Conservation (phyloP, 345 rosid species). For the Psidium friedrichsthalianum region DNA sequence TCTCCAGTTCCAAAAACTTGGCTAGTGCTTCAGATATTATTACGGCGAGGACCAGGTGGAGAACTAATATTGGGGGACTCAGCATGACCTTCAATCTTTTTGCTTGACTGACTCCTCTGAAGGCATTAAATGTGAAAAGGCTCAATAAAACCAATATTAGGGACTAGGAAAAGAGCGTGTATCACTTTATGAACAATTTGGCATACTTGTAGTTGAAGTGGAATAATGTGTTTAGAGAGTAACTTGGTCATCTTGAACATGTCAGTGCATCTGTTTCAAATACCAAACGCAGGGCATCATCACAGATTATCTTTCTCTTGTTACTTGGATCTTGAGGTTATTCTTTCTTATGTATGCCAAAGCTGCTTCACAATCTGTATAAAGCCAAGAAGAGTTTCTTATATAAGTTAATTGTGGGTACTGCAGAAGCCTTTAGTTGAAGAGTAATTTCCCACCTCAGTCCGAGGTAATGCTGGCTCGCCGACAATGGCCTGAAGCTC, state of each 20-base stretch:
- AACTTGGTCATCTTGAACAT: conserved; percentile 99
- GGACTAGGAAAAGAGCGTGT: neutral
- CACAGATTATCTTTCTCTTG: conserved; percentile 94
- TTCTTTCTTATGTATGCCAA: conserved; percentile 94
- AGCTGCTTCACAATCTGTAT: conserved; percentile 87
- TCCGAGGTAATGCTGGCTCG: conserved; percentile 90
- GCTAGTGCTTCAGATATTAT: conserved; percentile 72
- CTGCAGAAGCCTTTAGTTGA: neutral
- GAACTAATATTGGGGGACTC: conserved; percentile 37
- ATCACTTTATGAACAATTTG: neutral
- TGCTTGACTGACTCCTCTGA: conserved; percentile 73
- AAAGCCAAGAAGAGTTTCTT: neutral
- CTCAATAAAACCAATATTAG: neutral
- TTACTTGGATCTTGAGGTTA: conserved; percentile 98
- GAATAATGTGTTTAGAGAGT: conserved; percentile 79
- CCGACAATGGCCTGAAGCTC: conserved; percentile 90
- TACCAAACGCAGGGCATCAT: conserved; percentile 78
- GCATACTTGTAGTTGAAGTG: conserved; percentile 73
- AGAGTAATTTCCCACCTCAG: conserved; percentile 43
- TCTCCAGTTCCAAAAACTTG: conserved; percentile 57
- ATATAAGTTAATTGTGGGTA: neutral
- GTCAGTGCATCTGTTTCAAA: conserved; percentile 98
- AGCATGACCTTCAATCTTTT: conserved; percentile 54
- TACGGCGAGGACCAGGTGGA: conserved; percentile 30
- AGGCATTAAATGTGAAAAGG: neutral